Base-by-base conservation (phyloP, 768 basidiomycete species). In the Hebeloma cylindrosporum region DNA sequence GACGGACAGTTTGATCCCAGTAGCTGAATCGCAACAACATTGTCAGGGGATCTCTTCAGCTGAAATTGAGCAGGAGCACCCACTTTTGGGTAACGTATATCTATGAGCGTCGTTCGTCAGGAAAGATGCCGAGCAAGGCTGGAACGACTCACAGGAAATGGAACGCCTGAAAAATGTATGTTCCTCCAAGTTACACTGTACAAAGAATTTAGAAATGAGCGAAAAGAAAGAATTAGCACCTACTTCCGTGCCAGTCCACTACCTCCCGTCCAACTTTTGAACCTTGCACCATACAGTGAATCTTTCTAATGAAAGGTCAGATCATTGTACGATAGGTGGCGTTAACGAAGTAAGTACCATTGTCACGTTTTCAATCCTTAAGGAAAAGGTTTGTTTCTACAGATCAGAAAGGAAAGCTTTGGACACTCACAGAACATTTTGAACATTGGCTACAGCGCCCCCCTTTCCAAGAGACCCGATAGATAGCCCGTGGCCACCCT, bases 211-310 rank as follows among this genome's bases (percentile, higher is more conserved):
- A 3, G 2, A 33, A 29, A 21, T 34, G 9, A 11, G 10, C 3
- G 6, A 18, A 29, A 10, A 35, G 16, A 10, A 39, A 30, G 16
- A 1, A 37, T 7, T 9, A 33, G 10, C 7, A 51, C 71, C 5
- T 48, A 80, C 80, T 82, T 82, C 33, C 70, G 61, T 1, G 78
- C 79, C 2, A 76, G 41, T 0, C 82, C 81, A 44, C 79, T 78
- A 23, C 80, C 81, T 0, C 80, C 80, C 1, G 77, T 75, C 79
- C 79, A 82, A 55, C 81, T 82, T 65, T 82, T 82, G 66, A 82
- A 83, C 7, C 80, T 72, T n/a, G 80, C 80, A 5, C 65, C 80
- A 45, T 82, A 82, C 2, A 81, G 60, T 0, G 72, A 60, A 40
- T 72, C 69, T 50, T 72, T 73, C 79, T 81, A 43, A 3, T 40